Evolutionary conservation across 345 rosid genomes (phyloP), one percentile per base, ranked within the genome.

Genomic region (Melaleuca alternifolia): DNA sequence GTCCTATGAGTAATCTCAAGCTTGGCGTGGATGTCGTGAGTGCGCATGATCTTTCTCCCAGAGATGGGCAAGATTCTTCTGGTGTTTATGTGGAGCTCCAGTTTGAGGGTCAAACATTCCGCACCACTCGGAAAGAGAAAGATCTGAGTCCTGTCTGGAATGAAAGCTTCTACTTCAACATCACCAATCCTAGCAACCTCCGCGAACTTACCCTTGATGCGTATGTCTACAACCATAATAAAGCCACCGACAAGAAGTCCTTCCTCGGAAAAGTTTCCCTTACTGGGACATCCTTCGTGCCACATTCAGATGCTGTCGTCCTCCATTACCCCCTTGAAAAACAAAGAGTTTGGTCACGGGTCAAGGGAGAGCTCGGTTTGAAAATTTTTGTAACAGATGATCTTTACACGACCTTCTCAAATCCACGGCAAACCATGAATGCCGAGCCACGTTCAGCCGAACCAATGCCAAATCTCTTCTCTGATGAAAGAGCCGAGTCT

Each of bases 1-100:
- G 50, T 44, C 56, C 7, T 79, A 97, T 97, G 99, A 92, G 89
- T 91, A 88, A 89, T 92, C 93, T 93, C 51, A 96, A 93, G 95
- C 95, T 97, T 53, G 96, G 96, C 53, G 98, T 97, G 84, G 98
- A 96, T 89, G 97, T 97, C 51, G 93, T 92, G 85, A 87, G 98
- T 79, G 98, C 98, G 3, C 93, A 92, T 75, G 95, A 92, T 48
- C 97, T 97, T 46, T 71, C 92, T 90, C 88, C 96, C 41, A 94
- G 90, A 88, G 97, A 94, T 26, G 94, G 90, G 76, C 91, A 91
- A 86, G 95, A 92, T 71, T 91, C 92, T 50, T 88, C 94, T 41
- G 93, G 87, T 90, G 87, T 97, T 82, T 94, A 87, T 82, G 99
- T 95, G 56, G 98, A 97, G 92, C 93, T 97, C 52, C 94, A 93